phyloP scores from a whole-genome alignment of 176 grass and related monocot species.

The Aegilops speltoides region DNA sequence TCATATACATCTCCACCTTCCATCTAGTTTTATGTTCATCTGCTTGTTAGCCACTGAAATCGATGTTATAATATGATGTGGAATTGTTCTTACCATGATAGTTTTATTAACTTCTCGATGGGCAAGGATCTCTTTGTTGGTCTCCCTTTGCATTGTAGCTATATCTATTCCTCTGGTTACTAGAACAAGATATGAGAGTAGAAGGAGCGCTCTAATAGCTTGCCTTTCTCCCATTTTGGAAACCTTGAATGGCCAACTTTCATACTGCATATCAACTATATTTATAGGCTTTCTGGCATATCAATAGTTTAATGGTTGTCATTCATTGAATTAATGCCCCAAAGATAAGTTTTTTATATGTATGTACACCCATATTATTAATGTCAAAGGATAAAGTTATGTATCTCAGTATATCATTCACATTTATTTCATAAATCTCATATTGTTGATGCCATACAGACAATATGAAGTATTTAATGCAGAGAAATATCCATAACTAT shows the following conservation, averaged over 20 bases:
- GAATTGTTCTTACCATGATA: neutral
- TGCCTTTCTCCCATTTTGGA: neutral
- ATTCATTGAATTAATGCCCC: neutral
- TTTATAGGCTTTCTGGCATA: neutral
- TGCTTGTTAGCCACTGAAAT: neutral
- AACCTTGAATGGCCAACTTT: neutral
- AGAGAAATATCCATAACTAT: neutral
- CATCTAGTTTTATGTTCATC: neutral
- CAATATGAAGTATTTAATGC: neutral
- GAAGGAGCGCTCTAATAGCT: neutral
- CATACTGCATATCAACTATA: neutral
- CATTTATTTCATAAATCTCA: neutral
- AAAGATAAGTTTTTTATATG: neutral
- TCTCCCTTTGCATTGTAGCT: neutral
- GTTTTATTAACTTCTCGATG: neutral
- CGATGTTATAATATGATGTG: neutral
- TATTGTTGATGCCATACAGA: neutral
- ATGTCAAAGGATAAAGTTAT: neutral
- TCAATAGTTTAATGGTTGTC: neutral
- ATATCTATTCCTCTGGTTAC: neutral
- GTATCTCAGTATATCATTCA: neutral
- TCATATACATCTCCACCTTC: neutral
- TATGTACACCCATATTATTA: neutral
- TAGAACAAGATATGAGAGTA: neutral
- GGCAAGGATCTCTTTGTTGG: neutral